Conservation (phyloP, 495 filamentous ascomycete species). For the Neurospora hispaniola region DNA sequence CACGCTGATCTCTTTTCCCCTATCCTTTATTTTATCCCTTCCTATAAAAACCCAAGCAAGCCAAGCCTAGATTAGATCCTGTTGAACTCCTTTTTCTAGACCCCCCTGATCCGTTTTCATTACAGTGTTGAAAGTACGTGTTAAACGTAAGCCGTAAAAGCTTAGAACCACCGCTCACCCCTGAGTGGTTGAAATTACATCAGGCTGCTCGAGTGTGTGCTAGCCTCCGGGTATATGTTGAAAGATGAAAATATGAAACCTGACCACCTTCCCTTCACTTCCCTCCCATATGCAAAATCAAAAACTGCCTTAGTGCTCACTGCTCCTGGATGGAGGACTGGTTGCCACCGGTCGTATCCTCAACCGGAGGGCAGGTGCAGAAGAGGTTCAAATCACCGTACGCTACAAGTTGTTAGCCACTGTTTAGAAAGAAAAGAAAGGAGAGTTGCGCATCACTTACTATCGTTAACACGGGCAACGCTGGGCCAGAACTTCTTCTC, state of each 20-base stretch:
- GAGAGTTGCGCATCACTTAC: constrained; percentile 38
- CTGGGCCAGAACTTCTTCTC: constrained; percentile 99
- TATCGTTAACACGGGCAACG: constrained; percentile 82
- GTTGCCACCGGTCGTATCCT: constrained; percentile 37
- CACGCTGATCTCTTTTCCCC: background rate
- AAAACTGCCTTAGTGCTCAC: background rate
- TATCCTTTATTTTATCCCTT: background rate
- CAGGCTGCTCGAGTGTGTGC: background rate
- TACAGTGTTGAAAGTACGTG: background rate
- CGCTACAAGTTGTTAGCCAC: constrained; percentile 35
- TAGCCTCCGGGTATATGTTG: background rate
- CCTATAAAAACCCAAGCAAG: background rate
- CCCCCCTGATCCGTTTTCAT: background rate
- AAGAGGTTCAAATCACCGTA: constrained; percentile 91
- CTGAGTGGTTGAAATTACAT: background rate
- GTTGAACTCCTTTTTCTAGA: constrained; percentile 7
- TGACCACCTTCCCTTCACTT: background rate
- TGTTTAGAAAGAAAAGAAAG: background rate
- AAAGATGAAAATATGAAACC: background rate
- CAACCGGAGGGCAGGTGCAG: constrained; percentile 87
- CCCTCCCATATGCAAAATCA: background rate
- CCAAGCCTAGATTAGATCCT: background rate
- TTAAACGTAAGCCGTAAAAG: background rate
- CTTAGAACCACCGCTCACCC: background rate
- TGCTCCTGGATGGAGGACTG: constrained; percentile 14